A percentile compares a stretch with the other conserved stretches of the same genome.
These are phyloP conservation scores for Claviceps maximensis DNA, from an alignment of 2,329 filamentous ascomycete species.

Conservation along the genomic window DNA sequence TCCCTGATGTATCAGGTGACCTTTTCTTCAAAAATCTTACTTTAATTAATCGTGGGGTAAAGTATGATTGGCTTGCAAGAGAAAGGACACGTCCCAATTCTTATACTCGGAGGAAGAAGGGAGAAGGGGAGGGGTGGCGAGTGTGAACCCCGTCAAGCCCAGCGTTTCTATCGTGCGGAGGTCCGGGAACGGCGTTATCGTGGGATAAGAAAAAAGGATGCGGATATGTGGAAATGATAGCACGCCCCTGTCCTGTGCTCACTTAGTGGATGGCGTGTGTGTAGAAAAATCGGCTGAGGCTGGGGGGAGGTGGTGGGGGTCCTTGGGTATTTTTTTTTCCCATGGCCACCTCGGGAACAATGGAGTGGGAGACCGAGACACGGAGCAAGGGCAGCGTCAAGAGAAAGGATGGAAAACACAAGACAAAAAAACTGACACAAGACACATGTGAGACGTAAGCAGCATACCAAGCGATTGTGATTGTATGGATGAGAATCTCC, in stretches of 20 bases:
- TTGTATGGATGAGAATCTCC: too few species aligned
- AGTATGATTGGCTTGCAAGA: too few species aligned
- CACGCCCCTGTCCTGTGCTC: too few species aligned
- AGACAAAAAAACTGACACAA: too few species aligned
- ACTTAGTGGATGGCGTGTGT: background rate
- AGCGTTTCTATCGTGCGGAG: background rate
- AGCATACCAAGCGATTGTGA: too few species aligned
- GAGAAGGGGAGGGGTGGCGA: background rate
- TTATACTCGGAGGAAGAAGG: background rate
- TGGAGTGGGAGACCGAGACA: too few species aligned
- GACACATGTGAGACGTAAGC: too few species aligned
- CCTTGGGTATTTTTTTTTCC: too few species aligned
- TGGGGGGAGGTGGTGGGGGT: background rate
- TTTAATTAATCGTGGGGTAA: background rate
- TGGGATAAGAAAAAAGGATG: background rate
- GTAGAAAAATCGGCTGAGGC: background rate
- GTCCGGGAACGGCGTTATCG: slow-evolving; percentile 7
- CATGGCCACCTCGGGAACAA: too few species aligned
- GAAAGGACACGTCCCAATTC: background rate
- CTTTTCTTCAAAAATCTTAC: background rate
- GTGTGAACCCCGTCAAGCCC: background rate
- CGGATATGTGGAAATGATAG: background rate
- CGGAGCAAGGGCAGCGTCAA: too few species aligned
- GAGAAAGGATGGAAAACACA: too few species aligned
- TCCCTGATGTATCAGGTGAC: slow-evolving; percentile 3